Evolutionary conservation across 805 yeast genomes (phyloP).

Genomic region (Lachancea lanzarotensis): DNA sequence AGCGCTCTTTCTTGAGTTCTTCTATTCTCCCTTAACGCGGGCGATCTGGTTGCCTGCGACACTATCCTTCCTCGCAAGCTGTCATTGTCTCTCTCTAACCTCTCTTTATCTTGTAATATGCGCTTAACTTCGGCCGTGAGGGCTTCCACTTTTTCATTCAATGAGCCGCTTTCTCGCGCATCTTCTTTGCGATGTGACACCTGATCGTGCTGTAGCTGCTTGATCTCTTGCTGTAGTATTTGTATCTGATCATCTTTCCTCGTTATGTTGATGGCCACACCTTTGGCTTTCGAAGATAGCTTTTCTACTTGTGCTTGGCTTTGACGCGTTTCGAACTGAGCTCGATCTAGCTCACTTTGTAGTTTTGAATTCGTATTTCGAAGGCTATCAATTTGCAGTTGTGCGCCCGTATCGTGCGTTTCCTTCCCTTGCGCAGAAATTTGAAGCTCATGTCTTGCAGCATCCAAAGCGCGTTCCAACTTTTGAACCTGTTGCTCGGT

Average conservation of each 20-base stretch:
- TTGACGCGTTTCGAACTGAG: conserved; percentile 6
- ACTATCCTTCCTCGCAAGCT: conserved; percentile 8
- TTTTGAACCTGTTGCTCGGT: background rate
- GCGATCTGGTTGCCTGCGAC: conserved; percentile 5
- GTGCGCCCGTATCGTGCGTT: background rate
- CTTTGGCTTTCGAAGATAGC: conserved; percentile 8
- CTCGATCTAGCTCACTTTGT: background rate
- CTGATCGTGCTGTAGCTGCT: background rate
- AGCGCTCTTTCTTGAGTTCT: conserved; percentile 4
- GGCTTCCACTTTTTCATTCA: background rate
- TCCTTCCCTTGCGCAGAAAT: background rate
- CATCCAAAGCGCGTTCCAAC: background rate
- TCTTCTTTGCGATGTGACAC: background rate
- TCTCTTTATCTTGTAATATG: conserved; percentile 7
- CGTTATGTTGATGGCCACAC: background rate
- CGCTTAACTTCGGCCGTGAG: conserved; percentile 2
- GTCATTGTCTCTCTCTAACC: conserved; percentile 10
- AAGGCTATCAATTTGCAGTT: conserved; percentile 3
- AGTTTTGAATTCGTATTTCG: conserved; percentile 7
- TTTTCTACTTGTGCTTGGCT: conserved; percentile 12
- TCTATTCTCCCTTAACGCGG: conserved; percentile 4
- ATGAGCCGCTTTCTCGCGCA: background rate
- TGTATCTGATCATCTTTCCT: background rate
- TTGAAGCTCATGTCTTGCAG: background rate
- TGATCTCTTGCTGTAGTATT: background rate